phyloP scores from a whole-genome alignment of 2,329 filamentous ascomycete species.

The Dendryphion nanum region DNA sequence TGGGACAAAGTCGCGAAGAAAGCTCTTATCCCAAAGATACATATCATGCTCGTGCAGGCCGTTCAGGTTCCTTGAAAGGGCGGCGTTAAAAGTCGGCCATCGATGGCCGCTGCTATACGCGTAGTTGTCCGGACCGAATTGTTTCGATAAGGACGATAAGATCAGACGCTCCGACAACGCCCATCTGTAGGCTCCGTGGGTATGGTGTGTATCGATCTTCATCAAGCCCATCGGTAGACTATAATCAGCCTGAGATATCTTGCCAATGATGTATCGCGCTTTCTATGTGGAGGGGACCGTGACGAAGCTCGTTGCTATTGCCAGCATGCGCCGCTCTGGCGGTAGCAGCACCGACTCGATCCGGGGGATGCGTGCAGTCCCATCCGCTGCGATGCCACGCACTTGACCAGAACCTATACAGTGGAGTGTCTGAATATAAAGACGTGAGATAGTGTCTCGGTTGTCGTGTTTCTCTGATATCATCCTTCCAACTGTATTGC shows the following conservation, averaged over 20 bases:
- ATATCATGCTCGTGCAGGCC: slow-evolving; percentile 1
- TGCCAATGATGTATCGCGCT: slow-evolving; percentile 8
- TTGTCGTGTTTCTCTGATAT: background rate
- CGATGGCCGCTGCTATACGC: too few species aligned
- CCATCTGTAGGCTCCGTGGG: too few species aligned
- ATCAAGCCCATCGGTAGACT: slow-evolving; percentile 2
- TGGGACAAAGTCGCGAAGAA: slow-evolving; percentile 13
- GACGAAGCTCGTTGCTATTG: slow-evolving; percentile 11
- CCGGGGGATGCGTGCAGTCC: slow-evolving; percentile 9
- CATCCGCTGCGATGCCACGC: slow-evolving; percentile 11
- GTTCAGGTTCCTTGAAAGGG: too few species aligned
- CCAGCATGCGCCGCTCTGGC: slow-evolving; percentile 9
- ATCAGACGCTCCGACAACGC: slow-evolving; percentile 10
- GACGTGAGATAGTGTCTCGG: too few species aligned
- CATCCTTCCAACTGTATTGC: too few species aligned
- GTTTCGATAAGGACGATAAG: slow-evolving; percentile 14
- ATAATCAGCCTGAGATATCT: slow-evolving; percentile 9
- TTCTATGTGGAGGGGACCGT: slow-evolving; percentile 12
- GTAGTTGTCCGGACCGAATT: too few species aligned
- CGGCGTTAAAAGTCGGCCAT: too few species aligned
- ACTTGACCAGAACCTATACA: slow-evolving; percentile 3
- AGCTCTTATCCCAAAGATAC: slow-evolving; percentile 8
- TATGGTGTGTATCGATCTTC: too few species aligned
- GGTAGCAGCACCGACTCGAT: slow-evolving; percentile 15
- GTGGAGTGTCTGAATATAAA: too few species aligned